Evolutionary conservation across 495 filamentous ascomycete species (phyloP), one percentile per base, ranked within the genome.

Genomic region (Echria macrotheca): DNA sequence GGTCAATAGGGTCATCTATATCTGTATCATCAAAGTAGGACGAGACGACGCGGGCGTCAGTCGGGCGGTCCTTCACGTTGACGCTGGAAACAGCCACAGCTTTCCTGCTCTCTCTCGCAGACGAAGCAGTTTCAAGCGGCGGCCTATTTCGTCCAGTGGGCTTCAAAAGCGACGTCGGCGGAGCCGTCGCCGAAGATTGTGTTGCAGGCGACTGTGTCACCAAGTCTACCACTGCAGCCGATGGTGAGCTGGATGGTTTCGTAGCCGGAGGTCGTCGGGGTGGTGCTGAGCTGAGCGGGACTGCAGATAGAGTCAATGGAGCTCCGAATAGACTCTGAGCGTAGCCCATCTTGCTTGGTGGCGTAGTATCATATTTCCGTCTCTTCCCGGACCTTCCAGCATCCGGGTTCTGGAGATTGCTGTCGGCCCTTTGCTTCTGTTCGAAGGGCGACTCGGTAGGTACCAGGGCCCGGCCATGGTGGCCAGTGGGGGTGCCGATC

Each of bases 281-380:
- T 14, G 58, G 47, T 23, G 56, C 65, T 18, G 64, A 68, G 51
- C 69, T 74, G 35, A 60, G 32, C 5, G 72, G 69, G 6, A 53
- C 53, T 5, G 59, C 67, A 2, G 72, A 74, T 8, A 79, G 52
- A 11, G 62, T 67, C 42, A 80, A 49, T 4, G 67, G 57, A 5
- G 74, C 65, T 5, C 75, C 75, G 55, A 76, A 77, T 12, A 80
- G 56, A 50, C 64, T 74, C 52, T 73, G 72, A 9, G 76, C 76
- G 52, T 77, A 78, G 4, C 73, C 73, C 44, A 51, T 68, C 52
- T 76, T 78, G 54, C 61, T 70, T 29, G 67, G 63, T 15, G 68
- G 68, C 1, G 61, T 57, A 4, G 49, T 36, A 17, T 73, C 65
- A 41, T 56, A 58, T 44, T 53, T 69, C 23, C 58, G 60, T 43